Evolutionary conservation across 2,329 filamentous ascomycete genomes (phyloP).

Genomic region (Cladosporium sp.): DNA sequence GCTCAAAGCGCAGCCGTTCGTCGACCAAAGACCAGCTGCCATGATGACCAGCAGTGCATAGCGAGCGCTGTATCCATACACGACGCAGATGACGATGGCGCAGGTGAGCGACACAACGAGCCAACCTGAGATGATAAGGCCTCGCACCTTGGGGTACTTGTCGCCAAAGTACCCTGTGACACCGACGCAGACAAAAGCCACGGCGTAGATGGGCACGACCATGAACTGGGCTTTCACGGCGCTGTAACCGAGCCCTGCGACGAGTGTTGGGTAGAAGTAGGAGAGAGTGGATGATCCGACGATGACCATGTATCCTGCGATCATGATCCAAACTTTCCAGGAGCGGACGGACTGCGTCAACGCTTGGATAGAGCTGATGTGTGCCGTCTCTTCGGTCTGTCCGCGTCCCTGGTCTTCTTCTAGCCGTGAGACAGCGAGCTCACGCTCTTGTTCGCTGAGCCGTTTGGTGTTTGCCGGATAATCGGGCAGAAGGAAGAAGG

Average conservation of each 20-base stretch:
- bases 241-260: constrained; percentile 46
- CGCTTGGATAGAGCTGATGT: constrained; percentile 34
- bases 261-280: constrained; percentile 51
- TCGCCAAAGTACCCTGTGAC: constrained; percentile 46
- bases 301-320: constrained; percentile 47
- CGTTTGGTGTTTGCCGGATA: constrained; percentile 43
- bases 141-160: constrained; percentile 40
- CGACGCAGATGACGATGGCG: constrained; percentile 33
- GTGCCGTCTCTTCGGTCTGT: constrained; percentile 25
- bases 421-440: constrained; percentile 41
- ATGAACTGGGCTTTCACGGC: constrained; percentile 5
- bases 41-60: constrained; percentile 52
- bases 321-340: constrained; percentile 44
- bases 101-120: constrained; percentile 37
- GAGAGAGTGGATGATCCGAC: constrained; percentile 46
- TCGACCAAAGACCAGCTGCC: constrained; percentile 49
- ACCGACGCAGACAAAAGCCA: constrained; percentile 46
- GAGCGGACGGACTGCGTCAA: constrained; percentile 36
- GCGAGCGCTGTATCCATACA: constrained; percentile 48
- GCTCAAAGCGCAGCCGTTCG: constrained; percentile 47
- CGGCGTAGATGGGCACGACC: constrained; percentile 46
- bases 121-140: constrained; percentile 45
- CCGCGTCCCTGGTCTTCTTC: constrained; percentile 38
- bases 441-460: constrained; percentile 37
- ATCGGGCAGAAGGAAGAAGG: constrained; percentile 44